Evolutionary conservation across 805 yeast genomes (phyloP), one percentile per base, ranked within the genome.

Genomic region (Suhomyces tanzawaensis): DNA sequence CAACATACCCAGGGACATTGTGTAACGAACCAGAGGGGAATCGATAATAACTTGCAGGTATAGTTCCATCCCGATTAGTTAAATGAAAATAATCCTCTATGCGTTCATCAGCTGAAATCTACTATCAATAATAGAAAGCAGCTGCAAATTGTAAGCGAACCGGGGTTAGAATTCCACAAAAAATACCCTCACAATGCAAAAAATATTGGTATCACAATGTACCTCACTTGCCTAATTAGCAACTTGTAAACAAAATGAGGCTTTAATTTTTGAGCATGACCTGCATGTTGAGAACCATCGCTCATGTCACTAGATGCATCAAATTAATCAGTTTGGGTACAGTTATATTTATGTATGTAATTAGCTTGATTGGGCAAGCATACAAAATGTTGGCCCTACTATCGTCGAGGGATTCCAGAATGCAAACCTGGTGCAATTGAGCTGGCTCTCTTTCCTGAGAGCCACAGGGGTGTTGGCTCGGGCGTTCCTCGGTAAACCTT

Each of bases 1-100:
- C n/a, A n/a, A n/a, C n/a, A n/a, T n/a, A n/a, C n/a, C 23, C 23
- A 9, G 9, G 7, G 23, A 13, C 13, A 24, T 24, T 24, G 27
- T 24, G 27, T 24, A 24, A 24, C 27, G 12, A 27, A 7, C 24
- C 27, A 24, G 27, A 24, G 27, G 27, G 27, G 27, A 8, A 9
- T 21, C 7, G 24, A 7, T 21, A 8, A 24, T 24, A 13, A 24
- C 27, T 24, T 24, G 27, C 27, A 24, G 27, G 6, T 11, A 21
- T 24, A 7, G 6, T 24, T 26, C 32, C n/a, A 12, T 14, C 36
- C 36, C 36, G 24, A 33, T 33, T 33, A 18, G 36, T 33, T 33
- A 17, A 24, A 33, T 33, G 36, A 33, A 33, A 33, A 33, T 33
- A 33, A 22, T 30, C 33, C 14, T 18, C 19, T 5, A 19, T 19